Percentiles rank a stretch among this genome's conserved stretches.
phyloP scores from a whole-genome alignment of 1,284 basidiomycete genomes.

The Quambalaria eucalypti region DNA sequence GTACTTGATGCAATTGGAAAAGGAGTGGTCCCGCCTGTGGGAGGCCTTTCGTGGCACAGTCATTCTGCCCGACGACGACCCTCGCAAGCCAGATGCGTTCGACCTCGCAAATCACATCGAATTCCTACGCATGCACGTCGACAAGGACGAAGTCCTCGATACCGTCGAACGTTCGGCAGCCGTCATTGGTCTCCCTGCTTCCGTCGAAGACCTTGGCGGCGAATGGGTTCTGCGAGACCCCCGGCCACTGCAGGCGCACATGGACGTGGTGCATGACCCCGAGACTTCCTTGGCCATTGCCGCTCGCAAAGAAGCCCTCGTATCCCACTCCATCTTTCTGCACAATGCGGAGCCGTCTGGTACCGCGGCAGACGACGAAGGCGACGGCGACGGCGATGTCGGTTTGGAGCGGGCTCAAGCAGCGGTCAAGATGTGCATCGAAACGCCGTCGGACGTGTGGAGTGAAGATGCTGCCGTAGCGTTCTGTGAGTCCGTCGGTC shows the following conservation, averaged over 20 bases:
- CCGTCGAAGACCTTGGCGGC: not conserved
- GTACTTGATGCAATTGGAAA: constrained; percentile 69
- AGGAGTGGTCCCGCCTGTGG: constrained; percentile 72
- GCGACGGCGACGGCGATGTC: not conserved
- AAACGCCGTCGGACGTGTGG: not conserved
- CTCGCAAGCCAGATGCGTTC: constrained; percentile 54
- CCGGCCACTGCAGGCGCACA: not conserved
- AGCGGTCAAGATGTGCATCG: not conserved
- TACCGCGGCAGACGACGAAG: not conserved
- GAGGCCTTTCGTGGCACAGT: constrained; percentile 59
- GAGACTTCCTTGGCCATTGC: not conserved
- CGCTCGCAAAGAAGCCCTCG: not conserved
- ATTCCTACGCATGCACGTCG: constrained; percentile 67
- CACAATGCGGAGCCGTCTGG: not conserved
- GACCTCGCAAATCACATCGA: constrained; percentile 66
- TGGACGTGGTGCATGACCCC: not conserved
- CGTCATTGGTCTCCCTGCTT: not conserved
- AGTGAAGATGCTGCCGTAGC: not conserved
- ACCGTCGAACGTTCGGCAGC: constrained; percentile 17
- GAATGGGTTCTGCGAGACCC: not conserved
- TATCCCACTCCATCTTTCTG: not conserved
- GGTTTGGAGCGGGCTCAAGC: not conserved
- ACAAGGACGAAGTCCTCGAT: constrained; percentile 57
- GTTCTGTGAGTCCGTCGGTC: not conserved
- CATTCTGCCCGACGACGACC: constrained; percentile 63